phyloP scores from a whole-genome alignment of 306 rosid genomes.

The Trifolium pratense region DNA sequence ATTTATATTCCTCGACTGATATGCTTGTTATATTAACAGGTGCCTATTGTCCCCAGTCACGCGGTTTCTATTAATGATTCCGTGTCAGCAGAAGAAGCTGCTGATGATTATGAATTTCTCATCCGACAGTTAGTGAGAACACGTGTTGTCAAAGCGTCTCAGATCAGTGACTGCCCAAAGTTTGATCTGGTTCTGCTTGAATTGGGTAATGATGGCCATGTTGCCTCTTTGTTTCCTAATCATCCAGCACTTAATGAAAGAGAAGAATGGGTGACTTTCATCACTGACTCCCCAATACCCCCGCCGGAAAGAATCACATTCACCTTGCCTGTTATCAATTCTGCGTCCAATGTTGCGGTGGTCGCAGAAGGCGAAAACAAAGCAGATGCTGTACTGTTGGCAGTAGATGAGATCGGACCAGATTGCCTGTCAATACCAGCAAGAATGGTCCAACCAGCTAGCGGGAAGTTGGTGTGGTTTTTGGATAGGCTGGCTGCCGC shows the following conservation, averaged over 20 bases:
- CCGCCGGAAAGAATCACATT: slow-evolving; percentile 99
- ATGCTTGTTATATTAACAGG: slow-evolving; percentile 55
- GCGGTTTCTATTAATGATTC: slow-evolving; percentile 89
- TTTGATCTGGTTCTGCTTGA: slow-evolving; percentile 96
- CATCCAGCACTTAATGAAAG: slow-evolving; percentile 72
- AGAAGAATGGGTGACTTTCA: slow-evolving; percentile 89
- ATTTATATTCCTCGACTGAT: slow-evolving; percentile 36
- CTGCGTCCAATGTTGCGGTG: slow-evolving; percentile 82
- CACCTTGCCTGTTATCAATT: slow-evolving; percentile 96
- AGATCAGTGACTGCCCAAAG: slow-evolving; percentile 86
- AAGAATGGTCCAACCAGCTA: slow-evolving; percentile 73
- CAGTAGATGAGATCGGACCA: slow-evolving; percentile 61
- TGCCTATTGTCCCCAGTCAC: slow-evolving; percentile 87
- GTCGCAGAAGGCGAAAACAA: slow-evolving; percentile 74
- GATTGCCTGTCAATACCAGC: slow-evolving; percentile 68
- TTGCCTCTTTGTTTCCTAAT: slow-evolving; percentile 86
- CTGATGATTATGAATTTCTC: slow-evolving; percentile 82
- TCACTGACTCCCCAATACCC: slow-evolving; percentile 89
- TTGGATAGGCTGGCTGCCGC: slow-evolving; percentile 87
- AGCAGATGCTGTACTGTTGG: slow-evolving; percentile 77
- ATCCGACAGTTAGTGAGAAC: slow-evolving; percentile 92
- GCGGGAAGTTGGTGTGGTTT: slow-evolving; percentile 90
- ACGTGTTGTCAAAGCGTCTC: slow-evolving; percentile 80
- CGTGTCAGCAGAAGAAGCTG: slow-evolving; percentile 94
- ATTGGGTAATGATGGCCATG: slow-evolving; percentile 88